These are phyloP conservation scores for Phaeosphaeriaceae sp. DNA, from an alignment of 2,329 filamentous ascomycete genomes.

Conservation along the genomic window DNA sequence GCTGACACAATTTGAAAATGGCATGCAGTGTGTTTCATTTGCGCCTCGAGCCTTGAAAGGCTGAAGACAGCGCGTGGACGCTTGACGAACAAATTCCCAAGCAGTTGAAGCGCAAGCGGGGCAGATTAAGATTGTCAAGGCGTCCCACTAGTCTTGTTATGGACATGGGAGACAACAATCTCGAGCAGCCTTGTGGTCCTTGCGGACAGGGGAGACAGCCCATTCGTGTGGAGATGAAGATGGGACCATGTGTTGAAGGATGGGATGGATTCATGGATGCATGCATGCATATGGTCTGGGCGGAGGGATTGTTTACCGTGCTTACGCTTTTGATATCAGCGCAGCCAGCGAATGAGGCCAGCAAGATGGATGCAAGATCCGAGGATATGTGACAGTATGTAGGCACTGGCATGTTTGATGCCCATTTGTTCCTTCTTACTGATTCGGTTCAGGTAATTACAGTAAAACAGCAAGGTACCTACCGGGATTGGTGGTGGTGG, in stretches of 20 bases:
- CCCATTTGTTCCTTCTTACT: no score
- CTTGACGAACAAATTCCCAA: constrained; percentile 41
- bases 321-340: constrained; percentile 38
- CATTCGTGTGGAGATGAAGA: constrained; percentile 45
- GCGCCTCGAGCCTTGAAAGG: constrained; percentile 18
- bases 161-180: no score
- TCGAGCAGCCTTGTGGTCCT: constrained; percentile 29
- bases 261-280: no score
- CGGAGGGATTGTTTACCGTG: constrained; percentile 43
- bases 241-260: constrained; percentile 14
- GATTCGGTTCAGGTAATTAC: no score
- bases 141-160: no score
- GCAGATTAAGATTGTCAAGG: constrained; percentile 29
- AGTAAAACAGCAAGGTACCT: no score
- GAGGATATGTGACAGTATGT: no score
- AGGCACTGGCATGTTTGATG: no score
- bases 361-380: no score
- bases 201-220: constrained; percentile 28
- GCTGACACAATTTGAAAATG: constrained; percentile 1
- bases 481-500: constrained; percentile 12
- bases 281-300: constrained; percentile 11
- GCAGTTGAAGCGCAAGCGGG: constrained; percentile 31
- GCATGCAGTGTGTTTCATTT: constrained; percentile 16
- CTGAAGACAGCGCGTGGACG: constrained; percentile 25
- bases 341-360: constrained; percentile 28